phyloP scores from a whole-genome alignment of 345 rosid species.

The Mallotus nudiflorus region DNA sequence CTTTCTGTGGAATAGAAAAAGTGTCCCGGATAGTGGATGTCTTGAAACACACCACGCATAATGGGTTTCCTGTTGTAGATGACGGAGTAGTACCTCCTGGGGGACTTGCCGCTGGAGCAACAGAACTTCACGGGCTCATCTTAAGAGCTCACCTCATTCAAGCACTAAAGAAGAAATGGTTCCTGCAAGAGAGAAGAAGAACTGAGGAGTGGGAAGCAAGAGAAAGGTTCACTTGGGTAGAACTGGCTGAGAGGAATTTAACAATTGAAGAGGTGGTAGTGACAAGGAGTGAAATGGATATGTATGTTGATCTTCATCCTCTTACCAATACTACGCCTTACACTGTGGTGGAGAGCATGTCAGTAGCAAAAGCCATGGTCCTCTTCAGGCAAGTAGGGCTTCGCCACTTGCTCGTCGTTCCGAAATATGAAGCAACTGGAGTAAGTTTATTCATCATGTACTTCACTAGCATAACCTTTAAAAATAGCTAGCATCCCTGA shows the following conservation, averaged over 20 bases:
- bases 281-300: slow-evolving; percentile 68
- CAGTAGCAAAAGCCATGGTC: slow-evolving; percentile 82
- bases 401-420: slow-evolving; percentile 68
- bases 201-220: slow-evolving; percentile 81
- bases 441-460: slow-evolving; percentile 43
- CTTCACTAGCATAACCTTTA: neutral
- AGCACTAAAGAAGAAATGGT: slow-evolving; percentile 77
- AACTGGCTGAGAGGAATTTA: slow-evolving; percentile 67
- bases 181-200: slow-evolving; percentile 64
- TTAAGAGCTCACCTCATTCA: slow-evolving; percentile 75
- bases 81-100: slow-evolving; percentile 45
- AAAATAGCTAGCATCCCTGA: neutral
- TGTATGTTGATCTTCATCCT: slow-evolving; percentile 84
- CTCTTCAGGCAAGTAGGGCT: slow-evolving; percentile 75
- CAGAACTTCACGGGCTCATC: slow-evolving; percentile 69
- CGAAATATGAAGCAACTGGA: slow-evolving; percentile 65
- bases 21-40: slow-evolving; percentile 76
- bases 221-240: slow-evolving; percentile 69
- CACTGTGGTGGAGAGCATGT: slow-evolving; percentile 80
- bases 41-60: slow-evolving; percentile 70
- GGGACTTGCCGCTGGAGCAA: slow-evolving; percentile 37
- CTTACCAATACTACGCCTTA: slow-evolving; percentile 79
- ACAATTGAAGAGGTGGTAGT: slow-evolving; percentile 62
- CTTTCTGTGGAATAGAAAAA: slow-evolving; percentile 72
- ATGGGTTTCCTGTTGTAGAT: slow-evolving; percentile 69